phyloP scores from a whole-genome alignment of 2,329 filamentous ascomycete genomes.

The Fusarium sp. region DNA sequence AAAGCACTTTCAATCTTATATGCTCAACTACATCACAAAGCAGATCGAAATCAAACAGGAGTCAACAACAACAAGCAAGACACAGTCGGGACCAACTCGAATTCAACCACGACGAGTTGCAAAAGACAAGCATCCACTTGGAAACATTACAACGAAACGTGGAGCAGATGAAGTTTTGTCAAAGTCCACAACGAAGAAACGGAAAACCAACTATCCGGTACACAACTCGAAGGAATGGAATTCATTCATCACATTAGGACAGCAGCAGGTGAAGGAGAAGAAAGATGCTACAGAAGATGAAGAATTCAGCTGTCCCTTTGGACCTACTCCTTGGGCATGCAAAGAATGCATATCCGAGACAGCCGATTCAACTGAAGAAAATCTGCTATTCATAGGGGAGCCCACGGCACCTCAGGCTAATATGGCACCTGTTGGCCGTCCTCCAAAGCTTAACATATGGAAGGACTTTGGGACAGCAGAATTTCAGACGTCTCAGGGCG shows the following conservation, averaged over 20 bases:
- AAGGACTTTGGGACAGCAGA: background rate
- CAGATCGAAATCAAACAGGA: background rate
- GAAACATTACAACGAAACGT: background rate
- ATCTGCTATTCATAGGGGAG: background rate
- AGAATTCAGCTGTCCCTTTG: constrained; percentile 5
- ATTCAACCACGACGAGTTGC: constrained; percentile 21
- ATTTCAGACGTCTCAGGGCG: background rate
- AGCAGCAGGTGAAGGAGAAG: background rate
- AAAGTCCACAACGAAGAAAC: background rate
- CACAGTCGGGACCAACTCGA: background rate
- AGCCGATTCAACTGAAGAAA: background rate
- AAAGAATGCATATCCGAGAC: background rate
- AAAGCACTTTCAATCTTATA: constrained; percentile 8
- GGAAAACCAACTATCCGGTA: background rate
- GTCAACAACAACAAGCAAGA: background rate
- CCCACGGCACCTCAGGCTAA: constrained; percentile 6
- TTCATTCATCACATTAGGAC: background rate
- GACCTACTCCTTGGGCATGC: constrained; percentile 23
- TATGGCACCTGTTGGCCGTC: background rate
- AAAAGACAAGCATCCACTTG: constrained; percentile 15
- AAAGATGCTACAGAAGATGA: background rate
- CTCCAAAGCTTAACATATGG: background rate
- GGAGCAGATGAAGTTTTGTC: background rate
- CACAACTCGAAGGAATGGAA: background rate
- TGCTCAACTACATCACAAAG: background rate